phyloP scores from a whole-genome alignment of 2,329 filamentous ascomycete species.

The Aspergillus fumigatus region DNA sequence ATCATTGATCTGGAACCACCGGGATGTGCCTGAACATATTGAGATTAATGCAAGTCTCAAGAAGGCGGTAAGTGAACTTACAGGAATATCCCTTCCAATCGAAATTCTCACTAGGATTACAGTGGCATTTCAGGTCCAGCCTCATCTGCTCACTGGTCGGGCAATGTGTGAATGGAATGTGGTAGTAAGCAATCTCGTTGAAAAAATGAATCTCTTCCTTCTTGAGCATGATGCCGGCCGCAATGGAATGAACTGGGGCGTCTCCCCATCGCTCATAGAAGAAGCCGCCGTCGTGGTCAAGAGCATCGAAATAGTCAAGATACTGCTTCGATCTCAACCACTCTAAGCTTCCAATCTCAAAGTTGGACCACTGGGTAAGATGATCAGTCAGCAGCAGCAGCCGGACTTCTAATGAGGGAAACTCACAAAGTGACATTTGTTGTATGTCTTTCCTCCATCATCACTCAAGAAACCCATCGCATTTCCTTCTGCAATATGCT shows the following conservation, averaged over 20 bases:
- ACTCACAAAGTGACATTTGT: constrained; percentile 93
- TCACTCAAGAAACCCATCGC: constrained; percentile 88
- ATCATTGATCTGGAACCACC: constrained; percentile 79
- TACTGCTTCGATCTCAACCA: constrained; percentile 91
- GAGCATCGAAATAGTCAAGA: constrained; percentile 79
- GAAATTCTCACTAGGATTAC: constrained; percentile 95
- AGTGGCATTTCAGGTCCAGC: constrained; percentile 83
- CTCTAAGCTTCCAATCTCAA: constrained; percentile 88
- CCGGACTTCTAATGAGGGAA: background rate
- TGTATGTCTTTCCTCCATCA: constrained; percentile 86
- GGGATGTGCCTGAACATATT: constrained; percentile 64
- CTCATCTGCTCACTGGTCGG: constrained; percentile 83
- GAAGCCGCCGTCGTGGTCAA: constrained; percentile 91
- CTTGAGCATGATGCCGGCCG: constrained; percentile 76
- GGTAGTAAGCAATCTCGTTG: constrained; percentile 97
- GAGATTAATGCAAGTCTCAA: background rate
- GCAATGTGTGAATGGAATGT: constrained; percentile 96
- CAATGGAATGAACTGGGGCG: constrained; percentile 97
- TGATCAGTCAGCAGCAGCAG: constrained; percentile 12
- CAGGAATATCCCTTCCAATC: constrained; percentile 99
- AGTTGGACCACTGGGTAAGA: constrained; percentile 82
- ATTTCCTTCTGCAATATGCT: constrained; percentile 81
- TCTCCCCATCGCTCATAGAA: constrained; percentile 99
- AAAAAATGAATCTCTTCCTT: constrained; percentile 98
- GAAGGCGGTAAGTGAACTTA: constrained; percentile 47